A percentile compares a stretch with the other conserved stretches of the same genome.
phyloP scores from a whole-genome alignment of 2,329 filamentous ascomycete species.

The Ploettnerulaceae sp. region DNA sequence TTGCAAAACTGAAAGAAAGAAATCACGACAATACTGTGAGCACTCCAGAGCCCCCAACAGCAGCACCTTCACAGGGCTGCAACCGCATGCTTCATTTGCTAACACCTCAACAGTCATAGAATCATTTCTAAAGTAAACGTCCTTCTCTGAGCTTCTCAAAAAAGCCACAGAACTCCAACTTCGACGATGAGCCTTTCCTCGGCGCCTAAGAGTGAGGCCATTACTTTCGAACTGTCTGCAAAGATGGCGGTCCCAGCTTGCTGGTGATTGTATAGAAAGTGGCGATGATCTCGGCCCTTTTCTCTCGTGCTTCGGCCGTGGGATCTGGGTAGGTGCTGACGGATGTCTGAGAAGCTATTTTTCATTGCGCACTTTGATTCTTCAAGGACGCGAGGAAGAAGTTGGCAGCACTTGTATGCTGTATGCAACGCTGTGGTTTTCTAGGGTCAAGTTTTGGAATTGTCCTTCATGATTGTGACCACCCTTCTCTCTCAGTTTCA shows the following conservation, averaged over 20 bases:
- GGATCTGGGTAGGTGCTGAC: constrained; percentile 73
- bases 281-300: constrained; percentile 83
- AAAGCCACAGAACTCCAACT: constrained; percentile 86
- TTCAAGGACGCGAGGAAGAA: constrained; percentile 42
- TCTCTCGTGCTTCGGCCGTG: constrained; percentile 56
- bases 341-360: constrained; percentile 81
- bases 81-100: neutral
- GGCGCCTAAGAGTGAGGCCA: constrained; percentile 81
- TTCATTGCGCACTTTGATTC: constrained; percentile 50
- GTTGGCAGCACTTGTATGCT: neutral
- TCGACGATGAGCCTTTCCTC: constrained; percentile 93
- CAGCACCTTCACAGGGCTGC: no score
- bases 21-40: neutral
- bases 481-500: no score
- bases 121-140: constrained; percentile 99
- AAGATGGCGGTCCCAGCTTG: constrained; percentile 49
- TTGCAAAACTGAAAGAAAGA: no score
- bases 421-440: no score
- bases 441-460: no score
- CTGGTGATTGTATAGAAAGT: constrained; percentile 67
- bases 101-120: constrained; percentile 43
- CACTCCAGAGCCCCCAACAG: neutral
- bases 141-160: constrained; percentile 86
- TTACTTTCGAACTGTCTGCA: constrained; percentile 57
- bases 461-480: no score